Base-by-base conservation (phyloP, 176 grass and related monocot species). In the Poa annua region DNA sequence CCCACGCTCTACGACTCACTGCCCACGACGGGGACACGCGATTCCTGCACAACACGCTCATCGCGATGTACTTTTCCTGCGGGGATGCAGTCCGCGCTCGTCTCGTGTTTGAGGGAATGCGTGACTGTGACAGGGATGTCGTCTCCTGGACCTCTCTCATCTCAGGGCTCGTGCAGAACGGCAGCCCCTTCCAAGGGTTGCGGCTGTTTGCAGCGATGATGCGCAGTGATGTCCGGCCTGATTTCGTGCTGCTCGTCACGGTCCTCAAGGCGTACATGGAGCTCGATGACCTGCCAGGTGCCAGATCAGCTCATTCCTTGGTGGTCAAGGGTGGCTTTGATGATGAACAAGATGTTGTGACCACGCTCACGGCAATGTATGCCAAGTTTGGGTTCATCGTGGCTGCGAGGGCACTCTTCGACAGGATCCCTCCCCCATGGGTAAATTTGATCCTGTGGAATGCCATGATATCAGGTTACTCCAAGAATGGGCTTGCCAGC, bases 391-490 rank as follows among this genome's bases (percentile, higher is more conserved):
- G 92, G 14, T 65, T 63, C 52, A 45, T 92, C 3, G 4, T 53
- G 12, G 32, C 81, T 62, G 92, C 89, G 0, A 89, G 71, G 49
- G 66, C 71, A 6, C 88, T 94, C 60, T 94, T 94, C 25, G 64
- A 92, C 25, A 82, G 34, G 42, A 85, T 88, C 26, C 78, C 62
- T 3, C 70, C 20, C 14, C 51, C 64, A 11, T 49, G 14, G 14
- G 74, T 94, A 26, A 94, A 81, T 9, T 32, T 94, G 69, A 86
- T 94, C 66, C 81, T 94, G 66, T 94, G 85, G 89, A 94, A 94
- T 86, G 89, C 89, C 10, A 94, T 92, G 89, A 92, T 94, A 60
- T 91, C 92, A 17, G 92, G 92, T 45, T 94, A 91, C 67, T 88
- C 92, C 22, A 94, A 94, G 84, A 92, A 90, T 50, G 85, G 92